phyloP scores from a whole-genome alignment of 192 early-diverging fungal species.

The Backusella circina region DNA sequence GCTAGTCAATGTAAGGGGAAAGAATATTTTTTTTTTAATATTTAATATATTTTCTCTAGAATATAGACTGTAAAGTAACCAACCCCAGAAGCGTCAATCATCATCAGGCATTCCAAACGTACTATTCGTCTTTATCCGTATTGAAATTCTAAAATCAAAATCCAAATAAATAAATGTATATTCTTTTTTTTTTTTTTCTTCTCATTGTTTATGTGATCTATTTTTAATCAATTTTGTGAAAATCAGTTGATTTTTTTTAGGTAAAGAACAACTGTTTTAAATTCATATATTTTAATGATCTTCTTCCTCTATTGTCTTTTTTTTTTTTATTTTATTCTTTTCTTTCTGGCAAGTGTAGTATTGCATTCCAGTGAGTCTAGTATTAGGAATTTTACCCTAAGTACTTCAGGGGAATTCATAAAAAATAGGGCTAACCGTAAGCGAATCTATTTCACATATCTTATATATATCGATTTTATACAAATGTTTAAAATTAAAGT shows the following conservation, averaged over 20 bases:
- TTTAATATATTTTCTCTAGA: constrained; percentile 6
- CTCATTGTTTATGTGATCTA: background rate
- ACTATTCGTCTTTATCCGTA: background rate
- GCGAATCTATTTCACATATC: background rate
- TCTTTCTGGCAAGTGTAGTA: background rate
- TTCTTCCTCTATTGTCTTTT: background rate
- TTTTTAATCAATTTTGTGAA: background rate
- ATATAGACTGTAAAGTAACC: background rate
- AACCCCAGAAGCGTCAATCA: background rate
- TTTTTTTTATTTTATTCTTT: background rate
- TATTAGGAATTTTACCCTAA: background rate
- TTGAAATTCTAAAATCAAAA: background rate
- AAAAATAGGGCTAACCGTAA: background rate
- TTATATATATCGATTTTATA: background rate
- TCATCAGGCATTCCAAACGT: background rate
- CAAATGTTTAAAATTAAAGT: background rate
- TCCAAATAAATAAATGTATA: background rate
- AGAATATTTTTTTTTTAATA: background rate
- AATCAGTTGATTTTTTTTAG: background rate
- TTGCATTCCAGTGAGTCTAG: background rate
- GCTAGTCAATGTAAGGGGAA: constrained; percentile 1
- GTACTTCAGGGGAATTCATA: background rate
- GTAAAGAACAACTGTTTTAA: background rate
- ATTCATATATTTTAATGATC: background rate
- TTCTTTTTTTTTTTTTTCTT: background rate